phyloP scores from a whole-genome alignment of 169 alveolate genomes.

The Eimeria praecox region DNA sequence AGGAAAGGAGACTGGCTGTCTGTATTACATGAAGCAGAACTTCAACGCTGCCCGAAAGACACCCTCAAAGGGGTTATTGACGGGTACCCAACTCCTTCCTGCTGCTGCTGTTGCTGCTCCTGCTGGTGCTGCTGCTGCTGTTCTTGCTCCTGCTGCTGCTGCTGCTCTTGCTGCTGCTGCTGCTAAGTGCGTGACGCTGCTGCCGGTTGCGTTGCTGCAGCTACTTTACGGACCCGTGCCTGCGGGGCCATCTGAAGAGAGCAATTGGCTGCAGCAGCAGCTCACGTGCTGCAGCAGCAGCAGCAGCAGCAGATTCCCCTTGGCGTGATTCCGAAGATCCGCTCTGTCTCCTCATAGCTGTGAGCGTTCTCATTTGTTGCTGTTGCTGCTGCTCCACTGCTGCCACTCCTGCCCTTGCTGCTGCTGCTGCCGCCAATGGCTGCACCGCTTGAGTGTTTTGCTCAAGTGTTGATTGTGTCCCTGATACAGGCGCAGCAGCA shows the following conservation, averaged over 20 bases:
- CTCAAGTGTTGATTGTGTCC: background rate
- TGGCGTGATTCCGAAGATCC: slow-evolving; percentile 62
- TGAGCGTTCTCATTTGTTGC: background rate
- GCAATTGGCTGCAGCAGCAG: slow-evolving; percentile 34
- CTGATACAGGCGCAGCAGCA: slow-evolving; percentile 40
- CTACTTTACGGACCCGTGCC: slow-evolving; percentile 87
- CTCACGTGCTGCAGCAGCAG: background rate
- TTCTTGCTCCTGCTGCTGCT: background rate
- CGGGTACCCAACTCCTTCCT: slow-evolving; percentile 74
- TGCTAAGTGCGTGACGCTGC: background rate
- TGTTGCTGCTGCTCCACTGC: slow-evolving; percentile 47
- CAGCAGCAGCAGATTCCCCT: background rate
- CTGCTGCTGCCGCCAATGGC: background rate
- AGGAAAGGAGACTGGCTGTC: slow-evolving; percentile 92
- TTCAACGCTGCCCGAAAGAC: slow-evolving; percentile 91
- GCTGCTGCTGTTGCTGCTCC: slow-evolving; percentile 44
- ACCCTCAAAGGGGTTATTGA: slow-evolving; percentile 89
- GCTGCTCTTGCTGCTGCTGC: slow-evolving; percentile 24
- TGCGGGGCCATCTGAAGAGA: slow-evolving; percentile 82
- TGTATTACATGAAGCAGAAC: slow-evolving; percentile 89
- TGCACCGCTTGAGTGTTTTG: background rate
- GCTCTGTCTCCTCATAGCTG: slow-evolving; percentile 64
- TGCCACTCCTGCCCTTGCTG: background rate
- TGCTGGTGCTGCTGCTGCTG: slow-evolving; percentile 37
- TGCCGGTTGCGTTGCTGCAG: slow-evolving; percentile 41